A percentile compares a stretch with the other conserved stretches of the same genome.
These are phyloP conservation scores for Stereum hirsutum DNA, from an alignment of 1,284 basidiomycete genomes.

Conservation along the genomic window DNA sequence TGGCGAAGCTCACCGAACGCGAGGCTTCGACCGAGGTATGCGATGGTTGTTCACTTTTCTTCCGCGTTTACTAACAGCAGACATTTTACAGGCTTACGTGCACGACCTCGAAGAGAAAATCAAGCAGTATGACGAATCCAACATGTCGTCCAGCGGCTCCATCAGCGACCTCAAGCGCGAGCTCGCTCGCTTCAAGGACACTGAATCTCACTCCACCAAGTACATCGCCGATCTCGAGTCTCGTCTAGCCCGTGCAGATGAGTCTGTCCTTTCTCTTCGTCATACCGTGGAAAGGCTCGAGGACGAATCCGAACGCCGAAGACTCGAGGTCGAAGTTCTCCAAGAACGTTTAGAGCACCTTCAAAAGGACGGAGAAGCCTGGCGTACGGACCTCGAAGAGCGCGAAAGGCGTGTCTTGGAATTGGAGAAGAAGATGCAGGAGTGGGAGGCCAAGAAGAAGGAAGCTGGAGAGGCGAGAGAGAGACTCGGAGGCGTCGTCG, in stretches of 20 bases:
- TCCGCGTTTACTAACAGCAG: constrained; percentile 6
- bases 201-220: constrained; percentile 59
- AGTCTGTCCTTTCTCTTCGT: constrained; percentile 60
- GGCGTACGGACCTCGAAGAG: constrained; percentile 75
- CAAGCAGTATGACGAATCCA: constrained; percentile 73
- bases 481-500: constrained; percentile 57
- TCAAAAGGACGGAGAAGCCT: constrained; percentile 59
- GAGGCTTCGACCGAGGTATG: constrained; percentile 85
- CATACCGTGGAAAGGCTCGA: constrained; percentile 74
- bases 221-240: constrained; percentile 90
- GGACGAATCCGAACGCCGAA: constrained; percentile 59
- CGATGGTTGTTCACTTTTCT: constrained; percentile 3
- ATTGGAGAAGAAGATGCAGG: constrained; percentile 68
- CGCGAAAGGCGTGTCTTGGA: constrained; percentile 68
- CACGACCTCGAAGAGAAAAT: constrained; percentile 89
- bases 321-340: constrained; percentile 62
- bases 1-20: constrained; percentile 79
- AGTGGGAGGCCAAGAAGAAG: constrained; percentile 63
- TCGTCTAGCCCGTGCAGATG: constrained; percentile 73
- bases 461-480: constrained; percentile 56
- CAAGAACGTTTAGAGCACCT: constrained; percentile 68
- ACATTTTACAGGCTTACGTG: constrained; percentile 65
- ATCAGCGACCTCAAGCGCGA: constrained; percentile 81
- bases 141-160: constrained; percentile 65
- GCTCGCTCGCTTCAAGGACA: constrained; percentile 68